Conservation (phyloP, 1,139 yeast species). For the Geotrichum cucujoidarum region DNA sequence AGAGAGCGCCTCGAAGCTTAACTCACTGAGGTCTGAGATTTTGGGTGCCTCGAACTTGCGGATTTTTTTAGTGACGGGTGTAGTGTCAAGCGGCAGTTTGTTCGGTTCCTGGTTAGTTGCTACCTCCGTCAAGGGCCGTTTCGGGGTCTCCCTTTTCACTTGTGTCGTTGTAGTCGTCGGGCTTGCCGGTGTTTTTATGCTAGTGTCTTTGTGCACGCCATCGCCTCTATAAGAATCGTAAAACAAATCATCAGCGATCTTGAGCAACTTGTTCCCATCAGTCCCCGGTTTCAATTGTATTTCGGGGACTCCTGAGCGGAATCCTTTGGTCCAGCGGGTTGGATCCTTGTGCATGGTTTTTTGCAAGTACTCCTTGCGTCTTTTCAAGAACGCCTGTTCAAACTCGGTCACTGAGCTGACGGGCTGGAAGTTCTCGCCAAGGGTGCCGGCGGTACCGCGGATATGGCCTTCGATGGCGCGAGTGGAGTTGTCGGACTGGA, state of each 20-base stretch:
- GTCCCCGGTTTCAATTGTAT: neutral
- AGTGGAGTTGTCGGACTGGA: neutral
- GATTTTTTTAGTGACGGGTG: too few species aligned
- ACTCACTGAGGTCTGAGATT: too few species aligned
- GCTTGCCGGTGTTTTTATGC: too few species aligned
- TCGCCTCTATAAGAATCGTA: conserved; percentile 1
- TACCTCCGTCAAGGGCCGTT: too few species aligned
- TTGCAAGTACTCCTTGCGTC: conserved; percentile 9
- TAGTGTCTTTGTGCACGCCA: too few species aligned
- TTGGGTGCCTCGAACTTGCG: too few species aligned
- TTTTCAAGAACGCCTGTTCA: conserved; percentile 2
- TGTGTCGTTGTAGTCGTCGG: neutral
- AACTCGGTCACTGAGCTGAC: neutral
- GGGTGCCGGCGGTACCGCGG: neutral
- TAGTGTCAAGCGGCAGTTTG: too few species aligned
- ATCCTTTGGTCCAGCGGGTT: neutral
- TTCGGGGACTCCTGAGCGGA: conserved; percentile 7
- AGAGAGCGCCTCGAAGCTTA: too few species aligned
- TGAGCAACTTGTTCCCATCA: conserved; percentile 5
- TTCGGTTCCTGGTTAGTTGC: too few species aligned
- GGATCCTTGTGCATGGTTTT: conserved; percentile 1
- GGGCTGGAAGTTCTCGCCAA: neutral
- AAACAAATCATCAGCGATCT: neutral
- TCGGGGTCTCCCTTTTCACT: neutral
- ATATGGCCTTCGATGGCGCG: conserved; percentile 13